Percentiles rank a stretch among this genome's conserved stretches.
Evolutionary conservation across 2,329 filamentous ascomycete species (phyloP).

Genomic region (Alternaria sp.): DNA sequence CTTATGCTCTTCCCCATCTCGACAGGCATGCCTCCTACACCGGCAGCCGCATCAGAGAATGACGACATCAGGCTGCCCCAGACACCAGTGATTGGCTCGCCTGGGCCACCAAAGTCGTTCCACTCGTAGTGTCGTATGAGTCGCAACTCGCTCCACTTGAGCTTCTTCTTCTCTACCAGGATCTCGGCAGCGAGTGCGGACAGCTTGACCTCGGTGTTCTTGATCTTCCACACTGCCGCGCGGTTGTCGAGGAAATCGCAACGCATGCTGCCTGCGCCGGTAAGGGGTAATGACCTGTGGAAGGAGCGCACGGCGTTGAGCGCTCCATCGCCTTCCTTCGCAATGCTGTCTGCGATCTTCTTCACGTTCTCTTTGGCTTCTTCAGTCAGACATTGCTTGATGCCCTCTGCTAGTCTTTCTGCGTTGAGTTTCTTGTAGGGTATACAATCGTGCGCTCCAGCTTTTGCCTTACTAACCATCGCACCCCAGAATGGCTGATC

Average conservation of each 20-base stretch:
- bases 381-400: constrained; percentile 69
- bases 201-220: constrained; percentile 65
- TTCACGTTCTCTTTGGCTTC: constrained; percentile 65
- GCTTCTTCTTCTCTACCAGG: constrained; percentile 64
- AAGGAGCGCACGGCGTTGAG: constrained; percentile 72
- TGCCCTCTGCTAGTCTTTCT: constrained; percentile 72
- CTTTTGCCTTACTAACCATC: constrained; percentile 68
- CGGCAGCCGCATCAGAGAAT: constrained; percentile 65
- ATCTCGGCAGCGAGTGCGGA: constrained; percentile 70
- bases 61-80: constrained; percentile 67
- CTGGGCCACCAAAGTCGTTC: constrained; percentile 79
- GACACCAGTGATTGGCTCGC: constrained; percentile 72
- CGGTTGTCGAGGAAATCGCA: constrained; percentile 70
- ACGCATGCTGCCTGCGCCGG: constrained; percentile 57
- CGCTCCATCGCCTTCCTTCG: constrained; percentile 68
- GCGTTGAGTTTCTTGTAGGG: constrained; percentile 71
- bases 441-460: constrained; percentile 67
- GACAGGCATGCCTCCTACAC: constrained; percentile 69
- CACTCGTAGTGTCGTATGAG: constrained; percentile 72
- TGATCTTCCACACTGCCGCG: constrained; percentile 70
- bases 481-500: constrained; percentile 81
- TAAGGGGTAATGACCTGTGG: constrained; percentile 64
- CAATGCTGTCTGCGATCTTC: constrained; percentile 67
- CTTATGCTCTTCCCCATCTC: constrained; percentile 65
- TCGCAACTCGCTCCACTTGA: constrained; percentile 68